Evolutionary conservation across 2,329 filamentous ascomycete species (phyloP), one percentile per base, ranked within the genome.

Genomic region (Aschersonia sp.): DNA sequence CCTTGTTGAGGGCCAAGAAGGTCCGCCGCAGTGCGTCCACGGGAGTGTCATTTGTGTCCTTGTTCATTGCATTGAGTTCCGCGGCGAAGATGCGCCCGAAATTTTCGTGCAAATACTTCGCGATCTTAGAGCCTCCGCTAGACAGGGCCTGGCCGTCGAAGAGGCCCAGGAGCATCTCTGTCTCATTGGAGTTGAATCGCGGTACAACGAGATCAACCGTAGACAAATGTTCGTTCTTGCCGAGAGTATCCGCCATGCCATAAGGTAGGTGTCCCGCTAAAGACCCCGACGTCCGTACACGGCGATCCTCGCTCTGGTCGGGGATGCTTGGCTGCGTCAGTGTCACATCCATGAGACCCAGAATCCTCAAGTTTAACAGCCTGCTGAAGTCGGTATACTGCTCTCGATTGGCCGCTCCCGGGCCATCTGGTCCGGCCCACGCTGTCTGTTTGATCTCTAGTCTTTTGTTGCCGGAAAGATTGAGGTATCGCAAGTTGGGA

Each of bases 301-400:
- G 85, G 51, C 89, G 80, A 62, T 98, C 91, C 63, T 97, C 89
- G 52, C 84, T 94, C 63, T 97, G 85, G 58, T 98, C 92, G 0
- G 92, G 92, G 45, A 97, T 89, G 44, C 84, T 94, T 3, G 89
- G 87, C 44, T 91, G 88, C 20, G 87, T 96, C 52, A 97, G 77
- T 0, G 92, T 98, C 31, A 98, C 92, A 67, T 98, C 92, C 89
- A 98, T 98, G 58, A 98, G 67, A 30, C 92, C 92, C 40, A 98
- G 74, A 12, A 97, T 84, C 38, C 92, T 78, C 47, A 98, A 73
- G 58, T 94, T 91, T 46, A 75, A 72, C 43, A 98, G 72, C 0
- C 85, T 84, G 54, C 80, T 89, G 62, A 98, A 98, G 61, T 96
- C 91, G 0, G 91, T 94, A 49, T 72, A 94, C 46, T 67, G 61